Evolutionary conservation across 192 early-diverging fungal genomes (phyloP).

Genomic region (Entophlyctis luteolus): DNA sequence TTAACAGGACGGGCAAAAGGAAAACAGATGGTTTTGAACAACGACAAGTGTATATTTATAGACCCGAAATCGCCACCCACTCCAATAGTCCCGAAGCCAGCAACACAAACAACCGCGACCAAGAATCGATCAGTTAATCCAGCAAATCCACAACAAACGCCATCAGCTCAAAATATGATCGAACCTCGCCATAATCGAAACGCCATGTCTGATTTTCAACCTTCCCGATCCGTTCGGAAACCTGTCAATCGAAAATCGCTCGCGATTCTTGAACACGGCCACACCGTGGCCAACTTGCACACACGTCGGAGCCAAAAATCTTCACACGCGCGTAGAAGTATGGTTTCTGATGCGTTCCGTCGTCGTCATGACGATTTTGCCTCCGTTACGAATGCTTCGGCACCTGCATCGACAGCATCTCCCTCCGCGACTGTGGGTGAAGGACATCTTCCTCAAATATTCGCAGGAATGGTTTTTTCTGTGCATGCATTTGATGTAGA

Average conservation of each 20-base stretch:
- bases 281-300: neutral
- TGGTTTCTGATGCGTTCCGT: neutral
- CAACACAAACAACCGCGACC: neutral
- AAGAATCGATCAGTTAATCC: neutral
- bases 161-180: neutral
- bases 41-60: too few species aligned
- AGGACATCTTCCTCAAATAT: neutral
- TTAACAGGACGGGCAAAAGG: neutral
- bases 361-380: neutral
- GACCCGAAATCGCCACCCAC: neutral
- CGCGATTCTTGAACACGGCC: neutral
- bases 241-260: constrained; percentile 6
- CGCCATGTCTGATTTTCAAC: neutral
- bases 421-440: neutral
- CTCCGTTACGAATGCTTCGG: neutral
- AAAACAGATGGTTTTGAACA: too few species aligned
- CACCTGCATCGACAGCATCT: neutral
- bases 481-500: constrained; percentile 6
- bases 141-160: neutral
- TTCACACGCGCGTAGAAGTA: neutral
- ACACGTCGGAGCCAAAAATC: neutral
- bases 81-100: neutral
- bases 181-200: neutral
- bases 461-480: neutral
- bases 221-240: neutral